Percentiles rank a stretch among this genome's conserved stretches.
These are phyloP conservation scores for Vararia minispora DNA, from an alignment of 768 basidiomycete genomes.

Conservation along the genomic window DNA sequence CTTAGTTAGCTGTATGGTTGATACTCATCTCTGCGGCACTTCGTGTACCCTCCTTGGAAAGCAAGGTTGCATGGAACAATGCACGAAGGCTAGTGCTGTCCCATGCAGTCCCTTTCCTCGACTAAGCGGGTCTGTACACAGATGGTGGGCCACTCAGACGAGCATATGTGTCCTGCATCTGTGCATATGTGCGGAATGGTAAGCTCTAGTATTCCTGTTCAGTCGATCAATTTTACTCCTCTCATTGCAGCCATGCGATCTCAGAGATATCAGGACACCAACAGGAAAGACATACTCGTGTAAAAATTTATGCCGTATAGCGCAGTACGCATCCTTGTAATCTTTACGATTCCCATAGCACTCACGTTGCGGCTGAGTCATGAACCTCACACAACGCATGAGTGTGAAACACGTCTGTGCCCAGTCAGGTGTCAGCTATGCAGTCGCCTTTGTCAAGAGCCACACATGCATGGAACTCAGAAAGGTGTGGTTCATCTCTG, in stretches of 20 bases:
- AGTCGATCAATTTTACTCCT: too few species aligned
- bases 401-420: slow-evolving; percentile 41
- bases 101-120: too few species aligned
- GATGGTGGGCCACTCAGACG: slow-evolving; percentile 35
- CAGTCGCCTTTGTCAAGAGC: slow-evolving; percentile 35
- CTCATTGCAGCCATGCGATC: slow-evolving; percentile 13
- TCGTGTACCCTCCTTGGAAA: slow-evolving; percentile 34
- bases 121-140: too few species aligned
- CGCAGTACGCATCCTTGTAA: slow-evolving; percentile 4
- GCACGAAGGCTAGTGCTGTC: slow-evolving; percentile 34
- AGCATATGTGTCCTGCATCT: slow-evolving; percentile 42
- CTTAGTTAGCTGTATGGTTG: slow-evolving; percentile 37
- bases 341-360: too few species aligned
- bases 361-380: slow-evolving; percentile 28
- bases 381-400: slow-evolving; percentile 32
- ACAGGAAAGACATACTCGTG: slow-evolving; percentile 8
- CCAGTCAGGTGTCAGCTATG: slow-evolving; percentile 45
- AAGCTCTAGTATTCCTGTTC: slow-evolving; percentile 8
- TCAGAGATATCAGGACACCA: slow-evolving; percentile 1
- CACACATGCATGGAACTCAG: slow-evolving; percentile 42
- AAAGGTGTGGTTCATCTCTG: slow-evolving; percentile 37
- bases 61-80: slow-evolving; percentile 39
- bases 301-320: slow-evolving; percentile 4
- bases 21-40: slow-evolving; percentile 42
- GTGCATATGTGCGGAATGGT: slow-evolving; percentile 49